These are phyloP conservation scores for Fomitopsis serialis DNA, from an alignment of 768 basidiomycete genomes.

Conservation along the genomic window DNA sequence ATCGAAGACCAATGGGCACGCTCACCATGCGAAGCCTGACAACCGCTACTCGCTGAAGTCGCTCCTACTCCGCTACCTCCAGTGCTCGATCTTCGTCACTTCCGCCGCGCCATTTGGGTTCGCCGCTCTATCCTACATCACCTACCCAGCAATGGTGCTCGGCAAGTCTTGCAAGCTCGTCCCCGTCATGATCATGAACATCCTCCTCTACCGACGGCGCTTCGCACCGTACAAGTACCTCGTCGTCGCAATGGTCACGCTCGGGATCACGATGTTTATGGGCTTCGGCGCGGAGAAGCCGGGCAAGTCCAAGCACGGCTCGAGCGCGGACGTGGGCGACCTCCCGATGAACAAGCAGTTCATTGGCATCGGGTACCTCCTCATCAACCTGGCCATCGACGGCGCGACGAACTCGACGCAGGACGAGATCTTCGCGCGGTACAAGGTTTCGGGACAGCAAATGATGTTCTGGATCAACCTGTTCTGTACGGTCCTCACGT, in stretches of 20 bases:
- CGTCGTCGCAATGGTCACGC: slow-evolving; percentile 89
- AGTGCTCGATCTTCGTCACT: slow-evolving; percentile 85
- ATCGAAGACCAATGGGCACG: slow-evolving; percentile 16
- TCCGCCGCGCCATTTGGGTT: slow-evolving; percentile 94
- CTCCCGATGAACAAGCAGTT: slow-evolving; percentile 48
- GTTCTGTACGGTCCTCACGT: slow-evolving; percentile 73
- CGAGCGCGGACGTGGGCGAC: slow-evolving; percentile 23
- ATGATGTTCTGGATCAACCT: slow-evolving; percentile 99
- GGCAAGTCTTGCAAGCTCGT: slow-evolving; percentile 99
- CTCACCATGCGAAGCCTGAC: slow-evolving; percentile 27
- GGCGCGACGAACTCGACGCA: slow-evolving; percentile 95
- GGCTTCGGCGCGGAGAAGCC: slow-evolving; percentile 63
- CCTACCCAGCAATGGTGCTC: slow-evolving; percentile 98
- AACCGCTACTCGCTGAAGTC: slow-evolving; percentile 29
- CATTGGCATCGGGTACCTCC: slow-evolving; percentile 70
- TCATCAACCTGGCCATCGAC: slow-evolving; percentile 87
- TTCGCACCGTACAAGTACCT: slow-evolving; percentile 95
- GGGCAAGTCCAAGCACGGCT: slow-evolving; percentile 30
- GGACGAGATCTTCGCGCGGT: slow-evolving; percentile 86
- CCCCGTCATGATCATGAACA: slow-evolving; percentile 97
- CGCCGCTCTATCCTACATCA: slow-evolving; percentile 90
- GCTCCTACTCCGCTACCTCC: slow-evolving; percentile 72
- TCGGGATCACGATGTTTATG: slow-evolving; percentile 94
- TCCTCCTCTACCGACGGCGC: slow-evolving; percentile 86
- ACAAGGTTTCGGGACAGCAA: slow-evolving; percentile 82